These are phyloP conservation scores for Hibiscus syriacus DNA, from an alignment of 345 rosid species.

Conservation along the genomic window DNA sequence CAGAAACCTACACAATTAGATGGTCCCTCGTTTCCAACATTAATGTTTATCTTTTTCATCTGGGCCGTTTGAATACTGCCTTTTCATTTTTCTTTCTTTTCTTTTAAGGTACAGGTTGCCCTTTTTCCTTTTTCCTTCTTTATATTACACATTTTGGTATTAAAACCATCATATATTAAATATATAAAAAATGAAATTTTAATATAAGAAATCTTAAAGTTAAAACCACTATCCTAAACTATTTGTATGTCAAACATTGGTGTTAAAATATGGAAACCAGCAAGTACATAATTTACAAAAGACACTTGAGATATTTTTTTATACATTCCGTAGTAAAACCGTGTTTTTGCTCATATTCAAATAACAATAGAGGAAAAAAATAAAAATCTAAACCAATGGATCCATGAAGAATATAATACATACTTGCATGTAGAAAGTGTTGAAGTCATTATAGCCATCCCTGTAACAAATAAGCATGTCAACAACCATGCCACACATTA, in stretches of 20 bases:
- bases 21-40: neutral
- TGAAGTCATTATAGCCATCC: constrained; percentile 99
- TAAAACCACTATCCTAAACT: neutral
- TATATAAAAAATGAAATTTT: neutral
- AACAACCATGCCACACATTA: constrained; percentile 14
- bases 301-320: neutral
- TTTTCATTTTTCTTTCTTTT: neutral
- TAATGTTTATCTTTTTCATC: neutral
- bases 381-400: neutral
- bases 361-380: neutral
- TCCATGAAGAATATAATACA: constrained; percentile 21
- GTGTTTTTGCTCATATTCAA: neutral
- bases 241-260: neutral
- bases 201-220: neutral
- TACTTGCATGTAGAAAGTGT: constrained; percentile 98
- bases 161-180: neutral
- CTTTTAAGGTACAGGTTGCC: neutral
- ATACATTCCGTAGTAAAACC: neutral
- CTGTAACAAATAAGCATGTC: constrained; percentile 48
- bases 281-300: neutral
- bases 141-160: neutral
- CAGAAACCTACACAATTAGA: neutral
- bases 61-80: neutral
- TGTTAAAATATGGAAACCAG: neutral
- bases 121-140: neutral